Evolutionary conservation across 1,139 yeast genomes (phyloP), one percentile per base, ranked within the genome.

Genomic region (Hanseniaspora gamundiae): DNA sequence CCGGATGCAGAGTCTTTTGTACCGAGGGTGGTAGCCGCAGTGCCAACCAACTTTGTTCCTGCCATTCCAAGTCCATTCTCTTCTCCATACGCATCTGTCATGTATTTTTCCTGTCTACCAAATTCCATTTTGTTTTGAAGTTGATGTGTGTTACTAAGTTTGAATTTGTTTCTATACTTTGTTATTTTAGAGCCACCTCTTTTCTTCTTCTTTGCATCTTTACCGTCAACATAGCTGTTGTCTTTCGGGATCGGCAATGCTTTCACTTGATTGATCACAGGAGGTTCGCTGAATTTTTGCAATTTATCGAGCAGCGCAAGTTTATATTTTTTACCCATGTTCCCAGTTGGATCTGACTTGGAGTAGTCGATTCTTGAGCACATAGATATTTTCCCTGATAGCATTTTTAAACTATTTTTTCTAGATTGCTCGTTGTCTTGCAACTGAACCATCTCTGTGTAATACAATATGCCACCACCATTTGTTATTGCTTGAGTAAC

Each of bases 221-320:
- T 44, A 7, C 42, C 42, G 21, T 44, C 46, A 13, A 44, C 40
- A 22, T 44, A 44, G 41, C 79, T 76, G 46, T 70, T 72, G 47
- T 88, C 96, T 35, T 74, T 69, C 0, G 98, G 98, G 1, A 79
- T 70, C 0, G 96, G 93, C 40, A 91, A 65, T 0, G 97, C 94
- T 53, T 84, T 86, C 4, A 75, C 71, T 0, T 73, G 76, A 17
- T 70, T 66, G 24, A 71, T 71, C 28, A 79, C 84, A 1, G 97
- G 95, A 0, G 97, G 93, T 13, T 80, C 77, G 27, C 78, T 70
- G 30, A 86, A 62, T 55, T 85, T 85, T 43, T 79, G 86, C 7
- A 91, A 67, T 52, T 82, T 80, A 4, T 66, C 66, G 11, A 66
- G 58, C 3, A 91, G 71, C 46, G 88, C 93, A 1, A 62, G 60